phyloP scores from a whole-genome alignment of 2,329 filamentous ascomycete genomes.

The Pestalotiopsis sp. region DNA sequence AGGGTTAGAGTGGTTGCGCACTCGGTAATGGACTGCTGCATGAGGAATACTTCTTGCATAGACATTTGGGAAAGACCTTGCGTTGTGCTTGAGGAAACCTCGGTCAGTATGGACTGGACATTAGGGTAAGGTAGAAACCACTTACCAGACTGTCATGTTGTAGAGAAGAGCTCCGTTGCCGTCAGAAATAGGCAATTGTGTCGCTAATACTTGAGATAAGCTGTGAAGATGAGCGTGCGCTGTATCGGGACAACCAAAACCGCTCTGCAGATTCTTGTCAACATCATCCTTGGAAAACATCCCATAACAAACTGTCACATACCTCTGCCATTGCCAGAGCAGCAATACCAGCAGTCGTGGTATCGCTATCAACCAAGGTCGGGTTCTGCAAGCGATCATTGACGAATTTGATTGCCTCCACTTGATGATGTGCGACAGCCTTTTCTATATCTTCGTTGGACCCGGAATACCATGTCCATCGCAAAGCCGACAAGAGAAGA shows the following conservation, averaged over 20 bases:
- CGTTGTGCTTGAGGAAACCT: conserved; percentile 16
- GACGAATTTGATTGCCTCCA: conserved; percentile 27
- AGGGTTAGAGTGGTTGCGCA: not conserved
- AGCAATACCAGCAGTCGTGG: conserved; percentile 24
- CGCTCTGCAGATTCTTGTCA: conserved; percentile 20
- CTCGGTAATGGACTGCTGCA: conserved; percentile 18
- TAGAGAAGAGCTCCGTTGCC: conserved; percentile 22
- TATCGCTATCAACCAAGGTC: conserved; percentile 18
- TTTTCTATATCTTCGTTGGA: conserved; percentile 25
- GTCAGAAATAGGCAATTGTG: conserved; percentile 19
- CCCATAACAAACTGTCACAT: not conserved
- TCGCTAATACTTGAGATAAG: conserved; percentile 21
- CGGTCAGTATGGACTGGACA: not conserved
- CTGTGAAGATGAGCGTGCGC: conserved; percentile 24
- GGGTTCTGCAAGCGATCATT: conserved; percentile 26
- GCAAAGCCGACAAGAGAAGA: conserved; percentile 24
- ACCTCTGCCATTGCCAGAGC: conserved; percentile 25
- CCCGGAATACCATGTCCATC: conserved; percentile 27
- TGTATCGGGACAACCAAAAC: conserved; percentile 22
- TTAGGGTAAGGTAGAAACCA: not conserved
- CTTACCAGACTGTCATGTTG: conserved; percentile 24
- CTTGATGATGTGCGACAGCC: conserved; percentile 24
- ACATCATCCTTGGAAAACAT: not conserved
- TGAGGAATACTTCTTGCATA: conserved; percentile 20
- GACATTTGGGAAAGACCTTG: conserved; percentile 23